phyloP scores from a whole-genome alignment of 73 alveolate species.

The Paramecium octaurelia region DNA sequence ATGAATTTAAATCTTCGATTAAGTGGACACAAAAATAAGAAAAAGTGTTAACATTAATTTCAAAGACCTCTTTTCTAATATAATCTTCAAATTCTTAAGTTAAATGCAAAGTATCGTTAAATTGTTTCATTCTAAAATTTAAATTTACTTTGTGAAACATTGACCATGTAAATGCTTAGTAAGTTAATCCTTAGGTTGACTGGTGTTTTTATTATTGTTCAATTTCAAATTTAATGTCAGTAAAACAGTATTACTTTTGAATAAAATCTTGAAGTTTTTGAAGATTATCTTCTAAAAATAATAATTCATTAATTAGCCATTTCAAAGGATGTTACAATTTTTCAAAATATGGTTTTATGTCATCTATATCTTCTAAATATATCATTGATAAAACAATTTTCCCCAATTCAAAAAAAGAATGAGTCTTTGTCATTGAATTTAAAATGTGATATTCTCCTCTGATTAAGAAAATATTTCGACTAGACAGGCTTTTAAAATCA shows the following conservation, averaged over 20 bases:
- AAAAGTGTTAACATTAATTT: neutral
- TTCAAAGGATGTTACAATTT: slow-evolving; percentile 5
- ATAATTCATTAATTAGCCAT: neutral
- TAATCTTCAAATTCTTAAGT: neutral
- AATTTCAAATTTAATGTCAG: neutral
- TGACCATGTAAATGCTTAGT: neutral
- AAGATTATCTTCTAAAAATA: neutral
- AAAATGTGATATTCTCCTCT: neutral
- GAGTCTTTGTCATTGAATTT: neutral
- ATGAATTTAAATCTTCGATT: neutral
- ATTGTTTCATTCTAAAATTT: neutral
- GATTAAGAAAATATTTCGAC: neutral
- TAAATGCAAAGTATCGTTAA: neutral
- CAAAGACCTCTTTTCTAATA: neutral
- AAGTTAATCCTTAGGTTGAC: neutral
- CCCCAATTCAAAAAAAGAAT: neutral
- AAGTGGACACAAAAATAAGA: neutral
- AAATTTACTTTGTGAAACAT: neutral
- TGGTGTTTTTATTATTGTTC: neutral
- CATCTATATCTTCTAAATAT: neutral
- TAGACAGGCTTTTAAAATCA: neutral
- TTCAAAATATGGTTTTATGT: neutral
- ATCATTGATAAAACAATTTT: neutral
- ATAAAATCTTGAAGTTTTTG: neutral
- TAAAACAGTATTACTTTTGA: neutral